These are phyloP conservation scores for Boletus reticulatus DNA, from an alignment of 768 basidiomycete genomes.

Conservation along the genomic window DNA sequence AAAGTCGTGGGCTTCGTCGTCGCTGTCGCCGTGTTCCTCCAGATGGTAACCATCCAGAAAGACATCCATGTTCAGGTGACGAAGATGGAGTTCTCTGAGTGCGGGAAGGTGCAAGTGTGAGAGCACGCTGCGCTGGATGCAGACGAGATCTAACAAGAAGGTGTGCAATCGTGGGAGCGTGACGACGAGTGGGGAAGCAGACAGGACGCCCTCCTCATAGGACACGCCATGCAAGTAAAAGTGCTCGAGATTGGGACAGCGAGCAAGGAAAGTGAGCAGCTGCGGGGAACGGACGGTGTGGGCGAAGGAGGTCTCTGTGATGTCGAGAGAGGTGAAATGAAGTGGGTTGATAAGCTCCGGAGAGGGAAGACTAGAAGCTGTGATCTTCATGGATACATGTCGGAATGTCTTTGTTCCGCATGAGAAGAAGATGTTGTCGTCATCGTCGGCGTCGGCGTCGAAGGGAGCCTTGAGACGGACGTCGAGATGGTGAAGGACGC, in stretches of 20 bases:
- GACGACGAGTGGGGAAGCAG: constrained; percentile 38
- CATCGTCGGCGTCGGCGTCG: constrained; percentile 15
- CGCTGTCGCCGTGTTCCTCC: constrained; percentile 64
- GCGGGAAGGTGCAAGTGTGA: constrained; percentile 61
- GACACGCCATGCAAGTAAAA: constrained; percentile 57
- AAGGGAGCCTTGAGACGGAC: constrained; percentile 26
- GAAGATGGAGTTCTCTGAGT: constrained; percentile 59
- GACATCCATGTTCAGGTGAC: constrained; percentile 66
- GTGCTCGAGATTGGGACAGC: constrained; percentile 59
- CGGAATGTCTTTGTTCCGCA: constrained; percentile 36
- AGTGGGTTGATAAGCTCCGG: constrained; percentile 44
- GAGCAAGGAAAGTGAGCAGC: constrained; percentile 58
- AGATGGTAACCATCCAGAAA: constrained; percentile 29
- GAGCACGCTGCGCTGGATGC: constrained; percentile 61
- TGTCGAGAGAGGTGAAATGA: constrained; percentile 54
- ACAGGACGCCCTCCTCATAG: constrained; percentile 38
- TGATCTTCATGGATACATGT: constrained; percentile 47
- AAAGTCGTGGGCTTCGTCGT: constrained; percentile 70
- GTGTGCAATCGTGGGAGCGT: constrained; percentile 57
- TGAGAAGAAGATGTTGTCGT: constrained; percentile 28
- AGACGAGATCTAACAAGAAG: constrained; percentile 56
- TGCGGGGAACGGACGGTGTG: constrained; percentile 43
- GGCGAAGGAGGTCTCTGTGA: constrained; percentile 47
- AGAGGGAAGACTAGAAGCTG: constrained; percentile 49
- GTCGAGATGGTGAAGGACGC: constrained; percentile 29